phyloP scores from a whole-genome alignment of 768 basidiomycete genomes.

The Termitomyces titanicus region DNA sequence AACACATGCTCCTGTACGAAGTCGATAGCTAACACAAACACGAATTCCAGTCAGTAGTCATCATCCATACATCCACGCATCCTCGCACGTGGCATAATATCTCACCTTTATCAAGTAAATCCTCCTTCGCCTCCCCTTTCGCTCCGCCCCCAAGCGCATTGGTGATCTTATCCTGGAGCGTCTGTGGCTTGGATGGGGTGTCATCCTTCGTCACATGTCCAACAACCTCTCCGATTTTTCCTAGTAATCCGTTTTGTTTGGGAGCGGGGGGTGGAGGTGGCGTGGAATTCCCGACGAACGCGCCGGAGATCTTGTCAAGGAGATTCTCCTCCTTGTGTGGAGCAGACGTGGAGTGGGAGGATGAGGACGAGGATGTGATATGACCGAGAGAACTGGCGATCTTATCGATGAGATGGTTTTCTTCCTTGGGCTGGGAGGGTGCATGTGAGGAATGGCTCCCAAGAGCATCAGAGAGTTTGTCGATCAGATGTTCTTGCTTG shows the following conservation, averaged over 20 bases:
- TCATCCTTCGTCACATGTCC: constrained; percentile 8
- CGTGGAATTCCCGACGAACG: constrained; percentile 4
- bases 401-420: constrained; percentile 6
- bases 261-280: constrained; percentile 1
- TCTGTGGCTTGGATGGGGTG: constrained; percentile 13
- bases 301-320: constrained; percentile 9
- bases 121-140: constrained; percentile 18
- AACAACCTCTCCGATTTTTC: constrained; percentile 9
- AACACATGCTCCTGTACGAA: constrained; percentile 39
- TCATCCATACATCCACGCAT: not conserved
- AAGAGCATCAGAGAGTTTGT: not conserved
- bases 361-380: no score
- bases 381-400: not conserved
- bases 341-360: not conserved
- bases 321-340: constrained; percentile 4
- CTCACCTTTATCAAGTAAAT: constrained; percentile 29
- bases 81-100: no score
- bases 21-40: constrained; percentile 34
- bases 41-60: not conserved
- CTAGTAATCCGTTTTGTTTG: constrained; percentile 13
- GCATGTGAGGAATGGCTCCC: not conserved
- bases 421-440: not conserved
- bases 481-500: not conserved
- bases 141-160: constrained; percentile 16
- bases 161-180: constrained; percentile 18